phyloP scores from a whole-genome alignment of 2,329 filamentous ascomycete genomes.

The Ceratocystis papillata region DNA sequence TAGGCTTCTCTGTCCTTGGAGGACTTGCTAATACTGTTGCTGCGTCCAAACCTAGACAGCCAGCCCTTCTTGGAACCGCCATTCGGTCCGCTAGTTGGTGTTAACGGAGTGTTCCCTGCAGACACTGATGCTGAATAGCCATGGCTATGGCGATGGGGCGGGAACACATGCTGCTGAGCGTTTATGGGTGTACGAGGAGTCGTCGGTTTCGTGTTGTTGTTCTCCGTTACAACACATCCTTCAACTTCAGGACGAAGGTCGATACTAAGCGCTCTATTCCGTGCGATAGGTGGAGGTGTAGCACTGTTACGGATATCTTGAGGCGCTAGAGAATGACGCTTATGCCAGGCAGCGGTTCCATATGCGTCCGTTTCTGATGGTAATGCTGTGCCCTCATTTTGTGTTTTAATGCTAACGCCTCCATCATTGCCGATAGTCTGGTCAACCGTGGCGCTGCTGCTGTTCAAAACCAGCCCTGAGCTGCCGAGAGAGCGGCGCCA shows the following conservation, averaged over 20 bases:
- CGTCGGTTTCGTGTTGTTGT: conserved; percentile 8
- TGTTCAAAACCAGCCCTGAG: conserved; percentile 20
- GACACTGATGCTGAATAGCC: conserved; percentile 16
- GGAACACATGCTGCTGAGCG: conserved; percentile 13
- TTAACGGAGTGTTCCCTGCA: conserved; percentile 15
- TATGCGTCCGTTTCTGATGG: conserved; percentile 28
- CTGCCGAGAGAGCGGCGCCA: conserved; percentile 43
- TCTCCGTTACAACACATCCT: background rate
- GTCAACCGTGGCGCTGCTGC: conserved; percentile 25
- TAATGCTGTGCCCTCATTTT: conserved; percentile 22
- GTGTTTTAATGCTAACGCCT: conserved; percentile 21
- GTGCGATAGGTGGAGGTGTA: conserved; percentile 47
- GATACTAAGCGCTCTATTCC: conserved; percentile 31
- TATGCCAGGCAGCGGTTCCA: conserved; percentile 36
- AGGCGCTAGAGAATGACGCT: conserved; percentile 28
- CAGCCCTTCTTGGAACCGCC: conserved; percentile 21
- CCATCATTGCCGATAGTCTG: conserved; percentile 21
- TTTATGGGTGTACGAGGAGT: conserved; percentile 19
- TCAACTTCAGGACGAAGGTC: conserved; percentile 6
- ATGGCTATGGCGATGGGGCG: conserved; percentile 18
- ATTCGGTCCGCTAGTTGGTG: conserved; percentile 14
- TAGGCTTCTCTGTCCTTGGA: conserved; percentile 9
- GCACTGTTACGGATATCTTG: conserved; percentile 40
- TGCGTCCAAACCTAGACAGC: conserved; percentile 23
- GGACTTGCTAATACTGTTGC: conserved; percentile 22